Percentiles rank a stretch among this genome's conserved stretches.
Evolutionary conservation across 148 eudicot genomes (phyloP).

Genomic region (Rhododendron mucronatum): DNA sequence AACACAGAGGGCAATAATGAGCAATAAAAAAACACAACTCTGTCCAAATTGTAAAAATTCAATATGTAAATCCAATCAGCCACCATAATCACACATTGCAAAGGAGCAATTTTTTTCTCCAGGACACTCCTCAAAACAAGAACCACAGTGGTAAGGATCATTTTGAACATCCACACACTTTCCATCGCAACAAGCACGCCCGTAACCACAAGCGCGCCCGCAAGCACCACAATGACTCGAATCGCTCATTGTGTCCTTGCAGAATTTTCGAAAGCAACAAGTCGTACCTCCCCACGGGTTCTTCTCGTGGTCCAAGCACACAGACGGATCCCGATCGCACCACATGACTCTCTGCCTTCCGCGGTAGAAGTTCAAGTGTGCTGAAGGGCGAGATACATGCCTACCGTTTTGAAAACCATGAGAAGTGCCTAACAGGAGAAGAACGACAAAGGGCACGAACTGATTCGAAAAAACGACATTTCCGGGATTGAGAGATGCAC

Average conservation of each 20-base stretch:
- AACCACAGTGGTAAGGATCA: constrained; percentile 22
- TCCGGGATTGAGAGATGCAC: background rate
- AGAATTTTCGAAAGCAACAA: constrained; percentile 22
- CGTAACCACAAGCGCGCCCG: constrained; percentile 14
- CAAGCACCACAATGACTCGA: constrained; percentile 15
- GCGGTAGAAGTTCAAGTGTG: constrained; percentile 21
- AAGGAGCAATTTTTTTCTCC: constrained; percentile 14
- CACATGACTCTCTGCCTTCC: constrained; percentile 18
- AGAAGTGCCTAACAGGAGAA: constrained; percentile 5
- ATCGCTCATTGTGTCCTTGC: constrained; percentile 19
- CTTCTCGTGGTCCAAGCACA: constrained; percentile 23
- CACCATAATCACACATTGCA: constrained; percentile 30
- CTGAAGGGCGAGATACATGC: background rate
- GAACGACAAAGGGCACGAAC: background rate
- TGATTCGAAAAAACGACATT: background rate
- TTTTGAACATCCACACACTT: constrained; percentile 19
- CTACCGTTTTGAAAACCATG: background rate
- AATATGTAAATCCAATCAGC: background rate
- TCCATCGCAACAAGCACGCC: constrained; percentile 21
- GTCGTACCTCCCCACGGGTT: constrained; percentile 24
- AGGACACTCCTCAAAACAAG: constrained; percentile 27
- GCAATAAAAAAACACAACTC: constrained; percentile 1
- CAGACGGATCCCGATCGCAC: constrained; percentile 15
- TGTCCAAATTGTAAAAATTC: background rate
- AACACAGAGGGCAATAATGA: background rate